Evolutionary conservation across 2,329 filamentous ascomycete species (phyloP), one percentile per base, ranked within the genome.

Genomic region (Diaporthe sp.): DNA sequence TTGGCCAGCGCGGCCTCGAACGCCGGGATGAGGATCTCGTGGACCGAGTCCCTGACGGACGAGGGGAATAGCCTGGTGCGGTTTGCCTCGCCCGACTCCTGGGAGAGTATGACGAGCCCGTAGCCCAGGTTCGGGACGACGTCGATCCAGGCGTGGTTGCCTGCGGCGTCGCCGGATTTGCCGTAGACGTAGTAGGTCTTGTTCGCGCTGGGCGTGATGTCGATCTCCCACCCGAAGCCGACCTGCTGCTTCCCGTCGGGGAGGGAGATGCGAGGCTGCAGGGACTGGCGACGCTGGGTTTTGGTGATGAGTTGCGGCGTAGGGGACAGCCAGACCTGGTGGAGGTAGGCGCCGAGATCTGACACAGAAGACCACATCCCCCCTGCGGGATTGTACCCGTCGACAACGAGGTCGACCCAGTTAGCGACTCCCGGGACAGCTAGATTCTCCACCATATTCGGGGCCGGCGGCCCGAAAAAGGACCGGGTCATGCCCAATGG

Each of bases 231-330:
- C 34, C 65, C 65, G 44, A 68, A 68, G 22, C 65, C 65, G 4
- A 68, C 65, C 46, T 68, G 65, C 34, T 68, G 65, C 31, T 25
- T 53, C 46, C 65, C 65, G 22, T 68, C 65, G 8, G 65, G 65
- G 3, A 68, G 65, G 6, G 34, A 28, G 22, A 53, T 10, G 31
- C 65, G 65, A 2, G 65, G 65, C 8, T 37, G 22, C 31, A 68
- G 65, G 44, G 65, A 39, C 46, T 53, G 31, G 22, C 65, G 65
- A 4, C 65, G 65, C 46, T 68, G 65, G 22, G n/a, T 28, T 1
- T 15, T 0, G 3, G 46, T 68, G 22, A 68, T 68, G 3, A 68
- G 65, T 3, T 2, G 0, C 13, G 65, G 65, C 10, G 12, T 17
- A 0, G 65, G 65, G 2, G 65, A 39, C 31, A 68, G 46, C 65